Evolutionary conservation across 495 filamentous ascomycete species (phyloP), one percentile per base, ranked within the genome.

Genomic region (Talaromyces proteolyticus): DNA sequence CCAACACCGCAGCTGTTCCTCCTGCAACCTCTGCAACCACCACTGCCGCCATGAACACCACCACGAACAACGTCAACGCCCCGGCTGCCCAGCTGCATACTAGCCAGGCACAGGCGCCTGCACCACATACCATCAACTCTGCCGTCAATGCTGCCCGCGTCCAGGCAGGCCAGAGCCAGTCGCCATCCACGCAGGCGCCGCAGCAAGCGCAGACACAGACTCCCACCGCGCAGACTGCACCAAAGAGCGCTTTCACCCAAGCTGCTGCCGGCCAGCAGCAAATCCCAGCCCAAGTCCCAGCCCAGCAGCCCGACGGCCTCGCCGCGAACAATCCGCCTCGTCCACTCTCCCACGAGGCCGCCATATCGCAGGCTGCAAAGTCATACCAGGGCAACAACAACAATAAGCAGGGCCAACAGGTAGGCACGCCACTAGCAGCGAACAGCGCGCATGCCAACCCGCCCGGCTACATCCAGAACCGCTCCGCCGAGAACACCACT

Each of bases 341-440:
- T 40, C 75, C 84, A 22, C 68, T 87, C 34, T 77, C 81, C 4
- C 83, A 86, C 47, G 70, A 80, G 56, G 81, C 75, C 26, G 84
- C 84, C 4, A 72, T 87, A 55, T 66, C 69, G 20, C 75, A 81
- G 53, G 79, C 82, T 38, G 77, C 79, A 19, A 70, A 77, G 45
- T 75, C 66, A 43, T 85, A 86, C 58, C 61, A 59, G 56, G 12
- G 62, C 52, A 68, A 59, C 49, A 65, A 47, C 66, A 55, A 46
- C 70, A 57, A 55, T 60, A 53, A 49, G 38, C 47, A 41, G 38
- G 7, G 34, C 5, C 67, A 56, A 45, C 70, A 57, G 53, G 60
- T 53, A 49, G 63, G 66, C 51, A 56, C 59, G 22, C 67, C 72
- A 42, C 52, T 62, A 5, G 57, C 55, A 14, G 42, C 37, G 42